Percentiles rank a stretch among this genome's conserved stretches.
Evolutionary conservation across 2,329 filamentous ascomycete genomes (phyloP).

Genomic region (Chrysosphaeria jannelii): DNA sequence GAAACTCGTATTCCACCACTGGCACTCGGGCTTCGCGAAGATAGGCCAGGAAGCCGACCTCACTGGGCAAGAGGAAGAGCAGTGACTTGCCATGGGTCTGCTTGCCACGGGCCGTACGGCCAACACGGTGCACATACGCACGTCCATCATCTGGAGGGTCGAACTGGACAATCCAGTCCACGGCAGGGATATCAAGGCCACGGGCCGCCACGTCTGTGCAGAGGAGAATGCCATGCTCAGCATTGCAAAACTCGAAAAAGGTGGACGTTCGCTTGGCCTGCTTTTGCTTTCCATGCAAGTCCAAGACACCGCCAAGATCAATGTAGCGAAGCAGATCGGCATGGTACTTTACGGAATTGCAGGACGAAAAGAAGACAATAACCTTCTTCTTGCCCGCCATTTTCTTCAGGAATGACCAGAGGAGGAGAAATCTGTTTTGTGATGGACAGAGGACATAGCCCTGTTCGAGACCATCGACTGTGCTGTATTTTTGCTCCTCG

Average conservation of each 20-base stretch:
- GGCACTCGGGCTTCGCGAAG: constrained; percentile 78
- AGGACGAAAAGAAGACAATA: constrained; percentile 85
- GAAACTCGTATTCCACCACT: constrained; percentile 88
- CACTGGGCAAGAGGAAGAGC: constrained; percentile 76
- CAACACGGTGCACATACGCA: constrained; percentile 88
- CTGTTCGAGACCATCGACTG: constrained; percentile 80
- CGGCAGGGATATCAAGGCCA: constrained; percentile 76
- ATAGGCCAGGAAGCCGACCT: constrained; percentile 76
- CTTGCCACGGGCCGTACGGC: constrained; percentile 66
- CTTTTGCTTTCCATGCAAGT: constrained; percentile 85
- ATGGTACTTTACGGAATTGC: constrained; percentile 87
- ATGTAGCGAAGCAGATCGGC: constrained; percentile 92
- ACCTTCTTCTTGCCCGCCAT: constrained; percentile 93
- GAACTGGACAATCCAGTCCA: constrained; percentile 92
- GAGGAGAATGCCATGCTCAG: constrained; percentile 61
- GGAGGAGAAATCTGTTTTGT: constrained; percentile 72
- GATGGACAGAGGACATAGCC: constrained; percentile 85
- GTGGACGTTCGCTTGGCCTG: constrained; percentile 87
- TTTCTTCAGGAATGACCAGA: constrained; percentile 82
- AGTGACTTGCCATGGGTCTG: constrained; percentile 64
- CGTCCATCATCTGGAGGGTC: constrained; percentile 76
- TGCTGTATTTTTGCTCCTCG: constrained; percentile 45
- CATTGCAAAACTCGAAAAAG: constrained; percentile 72
- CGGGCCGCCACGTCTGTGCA: constrained; percentile 91
- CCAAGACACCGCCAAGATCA: constrained; percentile 42